Evolutionary conservation across 192 early-diverging fungal genomes (phyloP).

Genomic region (Powellomyces hirtus): DNA sequence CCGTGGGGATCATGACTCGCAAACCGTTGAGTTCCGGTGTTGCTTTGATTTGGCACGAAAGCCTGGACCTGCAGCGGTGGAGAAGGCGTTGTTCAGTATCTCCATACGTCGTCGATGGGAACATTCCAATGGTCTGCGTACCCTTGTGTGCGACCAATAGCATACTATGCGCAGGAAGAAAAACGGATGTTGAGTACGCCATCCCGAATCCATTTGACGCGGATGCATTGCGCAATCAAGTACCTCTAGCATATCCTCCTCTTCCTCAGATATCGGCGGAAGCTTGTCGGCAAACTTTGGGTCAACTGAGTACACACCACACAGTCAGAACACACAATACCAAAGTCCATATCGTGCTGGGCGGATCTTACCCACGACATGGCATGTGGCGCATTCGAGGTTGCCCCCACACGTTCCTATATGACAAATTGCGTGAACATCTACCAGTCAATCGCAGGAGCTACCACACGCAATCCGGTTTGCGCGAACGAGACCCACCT

Average conservation of each 20-base stretch:
- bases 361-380: constrained; percentile 43
- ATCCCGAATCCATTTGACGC: neutral
- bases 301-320: constrained; percentile 31
- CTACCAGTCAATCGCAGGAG: neutral
- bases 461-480: neutral
- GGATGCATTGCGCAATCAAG: neutral
- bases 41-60: constrained; percentile 11
- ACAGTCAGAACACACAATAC: neutral
- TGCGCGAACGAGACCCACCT: constrained; percentile 28
- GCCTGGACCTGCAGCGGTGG: neutral
- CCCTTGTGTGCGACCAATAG: constrained; percentile 38
- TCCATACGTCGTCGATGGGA: too few relatives aligned
- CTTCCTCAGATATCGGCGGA: constrained; percentile 44
- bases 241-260: constrained; percentile 67
- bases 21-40: constrained; percentile 6
- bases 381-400: constrained; percentile 63
- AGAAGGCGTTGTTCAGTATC: too few relatives aligned
- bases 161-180: constrained; percentile 25
- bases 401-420: constrained; percentile 59
- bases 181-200: neutral
- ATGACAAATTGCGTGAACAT: too few relatives aligned
- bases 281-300: constrained; percentile 36
- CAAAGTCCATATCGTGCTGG: neutral
- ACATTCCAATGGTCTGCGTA: neutral
- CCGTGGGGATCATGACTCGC: constrained; percentile 9